These are phyloP conservation scores for Balamuthia mandrillaris DNA, from an alignment of 208 protist species.

Conservation along the genomic window DNA sequence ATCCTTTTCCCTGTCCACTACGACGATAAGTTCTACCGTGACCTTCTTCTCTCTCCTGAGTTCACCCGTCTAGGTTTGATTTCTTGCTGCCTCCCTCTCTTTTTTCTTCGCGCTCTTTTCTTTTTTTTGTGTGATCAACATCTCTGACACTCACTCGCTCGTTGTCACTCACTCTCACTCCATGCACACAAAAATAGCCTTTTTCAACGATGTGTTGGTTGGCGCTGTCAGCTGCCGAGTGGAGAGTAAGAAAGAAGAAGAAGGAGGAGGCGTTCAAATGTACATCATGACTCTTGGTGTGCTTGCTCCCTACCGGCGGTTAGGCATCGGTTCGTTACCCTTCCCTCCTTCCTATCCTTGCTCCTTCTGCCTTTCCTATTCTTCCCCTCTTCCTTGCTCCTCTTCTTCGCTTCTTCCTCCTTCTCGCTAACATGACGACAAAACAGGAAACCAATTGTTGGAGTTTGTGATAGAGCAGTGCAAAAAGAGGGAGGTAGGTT, in stretches of 20 bases:
- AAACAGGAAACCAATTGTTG: slow-evolving; percentile 29
- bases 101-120: no score
- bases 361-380: not conserved
- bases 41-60: slow-evolving; percentile 30
- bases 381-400: not conserved
- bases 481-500: slow-evolving; percentile 3
- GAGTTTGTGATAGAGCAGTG: slow-evolving; percentile 8
- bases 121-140: slow-evolving; percentile 76
- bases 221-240: slow-evolving; percentile 84
- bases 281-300: slow-evolving; percentile 91
- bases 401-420: not conserved
- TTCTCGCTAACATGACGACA: not conserved
- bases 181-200: not conserved
- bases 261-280: slow-evolving; percentile 58
- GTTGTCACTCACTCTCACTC: slow-evolving; percentile 67
- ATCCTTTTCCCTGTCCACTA: slow-evolving; percentile 54
- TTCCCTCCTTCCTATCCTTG: no score
- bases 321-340: slow-evolving; percentile 72
- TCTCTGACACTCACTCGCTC: not conserved
- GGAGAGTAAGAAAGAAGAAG: slow-evolving; percentile 69
- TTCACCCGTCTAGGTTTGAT: slow-evolving; percentile 51
- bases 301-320: slow-evolving; percentile 82
- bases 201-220: slow-evolving; percentile 84
- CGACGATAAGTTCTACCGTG: slow-evolving; percentile 58
- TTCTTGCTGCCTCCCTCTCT: slow-evolving; percentile 73